Evolutionary conservation across 345 rosid species (phyloP).

Genomic region (Citrus trifoliata): DNA sequence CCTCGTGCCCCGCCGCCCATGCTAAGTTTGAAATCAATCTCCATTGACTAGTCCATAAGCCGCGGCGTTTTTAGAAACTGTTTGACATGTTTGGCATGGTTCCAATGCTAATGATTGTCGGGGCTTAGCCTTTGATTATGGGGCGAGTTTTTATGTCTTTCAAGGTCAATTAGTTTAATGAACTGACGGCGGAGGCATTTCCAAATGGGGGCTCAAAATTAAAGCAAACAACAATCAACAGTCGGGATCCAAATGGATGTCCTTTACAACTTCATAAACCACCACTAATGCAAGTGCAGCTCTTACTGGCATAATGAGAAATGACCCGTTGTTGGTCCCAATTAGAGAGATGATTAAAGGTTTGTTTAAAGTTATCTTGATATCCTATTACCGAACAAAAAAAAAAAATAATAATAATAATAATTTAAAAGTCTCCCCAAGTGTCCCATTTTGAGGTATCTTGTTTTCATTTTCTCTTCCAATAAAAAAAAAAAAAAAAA

Average conservation of each 20-base stretch:
- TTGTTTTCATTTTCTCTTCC: neutral
- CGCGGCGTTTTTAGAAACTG: neutral
- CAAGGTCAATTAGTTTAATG: slow-evolving; percentile 7
- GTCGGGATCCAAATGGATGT: slow-evolving; percentile 18
- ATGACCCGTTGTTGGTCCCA: slow-evolving; percentile 20
- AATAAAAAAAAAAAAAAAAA: too few relatives aligned
- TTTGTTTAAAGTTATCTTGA: slow-evolving; percentile 2
- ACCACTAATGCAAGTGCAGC: slow-evolving; percentile 12
- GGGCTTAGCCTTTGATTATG: slow-evolving; percentile 21
- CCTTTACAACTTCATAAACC: slow-evolving; percentile 8
- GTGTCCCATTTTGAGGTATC: slow-evolving; percentile 26
- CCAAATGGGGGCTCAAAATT: slow-evolving; percentile 10
- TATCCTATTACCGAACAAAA: neutral
- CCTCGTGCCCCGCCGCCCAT: slow-evolving; percentile 25
- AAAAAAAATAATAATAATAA: neutral
- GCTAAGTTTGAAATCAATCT: neutral
- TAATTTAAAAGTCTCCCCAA: neutral
- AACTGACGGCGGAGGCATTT: slow-evolving; percentile 29
- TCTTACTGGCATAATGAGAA: slow-evolving; percentile 7
- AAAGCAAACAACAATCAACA: neutral
- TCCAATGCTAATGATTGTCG: slow-evolving; percentile 23
- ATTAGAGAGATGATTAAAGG: slow-evolving; percentile 11
- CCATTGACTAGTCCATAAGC: neutral
- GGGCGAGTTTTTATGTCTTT: neutral
- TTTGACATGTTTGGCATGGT: slow-evolving; percentile 1